phyloP scores from a whole-genome alignment of 345 rosid genomes.

The Excoecaria cochinchinensis region DNA sequence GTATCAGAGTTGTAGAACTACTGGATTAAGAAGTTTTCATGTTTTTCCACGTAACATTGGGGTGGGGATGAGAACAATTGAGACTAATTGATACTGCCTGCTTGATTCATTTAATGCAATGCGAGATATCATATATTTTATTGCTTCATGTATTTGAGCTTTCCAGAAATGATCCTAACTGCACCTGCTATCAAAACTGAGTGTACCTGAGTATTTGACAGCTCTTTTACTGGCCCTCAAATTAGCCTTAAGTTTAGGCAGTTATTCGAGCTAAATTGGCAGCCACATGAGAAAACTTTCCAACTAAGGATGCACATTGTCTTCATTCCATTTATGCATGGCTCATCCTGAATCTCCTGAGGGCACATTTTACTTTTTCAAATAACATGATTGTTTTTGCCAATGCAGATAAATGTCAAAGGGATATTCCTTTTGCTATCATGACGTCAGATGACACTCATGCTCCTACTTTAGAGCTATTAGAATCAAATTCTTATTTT shows the following conservation, averaged over 20 bases:
- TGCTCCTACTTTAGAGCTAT: constrained; percentile 57
- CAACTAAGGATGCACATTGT: not conserved
- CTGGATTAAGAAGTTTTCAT: not conserved
- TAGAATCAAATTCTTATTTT: constrained; percentile 76
- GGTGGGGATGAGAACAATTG: not conserved
- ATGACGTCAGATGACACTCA: constrained; percentile 99
- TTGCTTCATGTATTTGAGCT: not conserved
- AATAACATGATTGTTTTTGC: not conserved
- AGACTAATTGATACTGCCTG: not conserved
- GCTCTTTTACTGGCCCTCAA: not conserved
- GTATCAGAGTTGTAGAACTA: not conserved
- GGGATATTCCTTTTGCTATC: constrained; percentile 77
- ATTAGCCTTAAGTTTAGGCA: not conserved
- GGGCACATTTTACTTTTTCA: constrained; percentile 7
- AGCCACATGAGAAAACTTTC: not conserved
- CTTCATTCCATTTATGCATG: not conserved
- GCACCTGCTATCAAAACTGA: not conserved
- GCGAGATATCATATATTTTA: not conserved
- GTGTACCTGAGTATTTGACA: not conserved
- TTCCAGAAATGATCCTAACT: not conserved
- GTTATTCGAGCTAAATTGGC: not conserved
- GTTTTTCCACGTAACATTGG: not conserved
- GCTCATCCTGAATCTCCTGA: not conserved
- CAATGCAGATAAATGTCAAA: constrained; percentile 48
- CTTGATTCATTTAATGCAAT: not conserved